Base-by-base conservation (phyloP, 2,329 filamentous ascomycete species). In the Chalaropsis ovoidea region DNA sequence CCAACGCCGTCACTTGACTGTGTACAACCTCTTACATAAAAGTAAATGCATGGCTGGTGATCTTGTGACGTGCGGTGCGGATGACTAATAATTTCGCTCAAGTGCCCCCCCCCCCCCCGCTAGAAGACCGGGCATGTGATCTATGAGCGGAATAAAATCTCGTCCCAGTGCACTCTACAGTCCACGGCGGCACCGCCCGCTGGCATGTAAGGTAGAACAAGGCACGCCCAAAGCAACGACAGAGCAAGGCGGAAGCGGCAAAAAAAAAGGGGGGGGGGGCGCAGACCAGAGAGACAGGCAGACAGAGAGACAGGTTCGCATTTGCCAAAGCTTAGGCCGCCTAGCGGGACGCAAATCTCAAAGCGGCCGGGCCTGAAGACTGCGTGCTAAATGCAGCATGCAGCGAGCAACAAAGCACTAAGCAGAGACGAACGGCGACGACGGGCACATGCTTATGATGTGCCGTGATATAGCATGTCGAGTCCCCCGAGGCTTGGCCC, bases 1-100 rank as follows among this genome's bases (percentile, higher is more conserved):
- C 35, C 35, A 39, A 58, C 31, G 8, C 27, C n/a, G 54, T 58
- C 27, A 58, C 54, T 39, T 58, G 54, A 58, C 13, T 58, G 35
- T 39, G 35, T 39, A 10, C 8, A 39, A 1, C 19, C 31, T 58
- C 17, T 39, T 35, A 39, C 27, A 39, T 58, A 58, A 58, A 8
- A 19, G 27, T 10, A 58, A 58, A 19, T 58, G 17, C 24, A 35
- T 11, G 8, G 1, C 8, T 31, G 52, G 27, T 17, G 54, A 39
- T 58, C 54, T 35, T 58, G 54, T 58, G 54, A 58, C 54, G 17
- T n/a, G 54, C 24, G n/a, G 17, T 39, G 10, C 54, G 7, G 10
- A 35, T 58, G 54, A 58, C 7, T 39, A 35, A 35, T 10, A 58
- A 39, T 39, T 39, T 39, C 4, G 5, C 5, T 3, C 35, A 39